phyloP scores from a whole-genome alignment of 2,329 filamentous ascomycete genomes.

The Diaporthe eres region DNA sequence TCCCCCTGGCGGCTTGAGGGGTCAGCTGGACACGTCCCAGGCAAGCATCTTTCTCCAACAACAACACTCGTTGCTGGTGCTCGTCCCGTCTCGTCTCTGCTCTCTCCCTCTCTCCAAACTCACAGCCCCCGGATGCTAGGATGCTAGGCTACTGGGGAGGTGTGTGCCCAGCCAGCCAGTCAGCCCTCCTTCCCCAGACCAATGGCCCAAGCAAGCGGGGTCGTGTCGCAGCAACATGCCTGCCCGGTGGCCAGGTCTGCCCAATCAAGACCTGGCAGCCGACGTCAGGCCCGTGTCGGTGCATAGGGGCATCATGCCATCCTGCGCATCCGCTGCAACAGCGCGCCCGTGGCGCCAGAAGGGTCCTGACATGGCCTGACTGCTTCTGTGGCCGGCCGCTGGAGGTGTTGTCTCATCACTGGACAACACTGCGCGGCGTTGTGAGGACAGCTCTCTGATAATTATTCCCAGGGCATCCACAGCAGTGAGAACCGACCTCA shows the following conservation, averaged over 20 bases:
- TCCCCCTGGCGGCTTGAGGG: not conserved
- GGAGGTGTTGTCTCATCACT: not conserved
- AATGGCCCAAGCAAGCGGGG: conserved; percentile 29
- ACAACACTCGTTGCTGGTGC: not conserved
- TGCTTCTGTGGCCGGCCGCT: not conserved
- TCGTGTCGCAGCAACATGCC: conserved; percentile 32
- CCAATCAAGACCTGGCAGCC: conserved; percentile 27
- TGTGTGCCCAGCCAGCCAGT: not conserved
- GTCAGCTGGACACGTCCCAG: conserved; percentile 19
- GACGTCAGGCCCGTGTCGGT: conserved; percentile 26
- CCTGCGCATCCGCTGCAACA: conserved; percentile 10
- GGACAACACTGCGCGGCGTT: not conserved
- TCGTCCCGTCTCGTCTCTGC: not conserved
- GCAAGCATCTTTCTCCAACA: conserved; percentile 29
- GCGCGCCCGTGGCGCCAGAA: conserved; percentile 23
- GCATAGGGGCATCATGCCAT: conserved; percentile 31
- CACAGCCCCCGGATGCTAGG: not conserved
- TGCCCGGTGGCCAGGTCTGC: not conserved
- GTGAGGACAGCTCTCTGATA: not conserved
- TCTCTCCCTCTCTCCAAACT: not conserved
- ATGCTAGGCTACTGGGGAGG: not conserved
- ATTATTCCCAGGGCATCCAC: not conserved
- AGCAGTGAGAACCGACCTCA: not conserved
- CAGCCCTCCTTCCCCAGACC: conserved; percentile 18
- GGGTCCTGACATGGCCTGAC: conserved; percentile 31